Percentiles rank a stretch among this genome's conserved stretches.
Evolutionary conservation across 2,329 filamentous ascomycete genomes (phyloP).

Genomic region (Venturia asperata): DNA sequence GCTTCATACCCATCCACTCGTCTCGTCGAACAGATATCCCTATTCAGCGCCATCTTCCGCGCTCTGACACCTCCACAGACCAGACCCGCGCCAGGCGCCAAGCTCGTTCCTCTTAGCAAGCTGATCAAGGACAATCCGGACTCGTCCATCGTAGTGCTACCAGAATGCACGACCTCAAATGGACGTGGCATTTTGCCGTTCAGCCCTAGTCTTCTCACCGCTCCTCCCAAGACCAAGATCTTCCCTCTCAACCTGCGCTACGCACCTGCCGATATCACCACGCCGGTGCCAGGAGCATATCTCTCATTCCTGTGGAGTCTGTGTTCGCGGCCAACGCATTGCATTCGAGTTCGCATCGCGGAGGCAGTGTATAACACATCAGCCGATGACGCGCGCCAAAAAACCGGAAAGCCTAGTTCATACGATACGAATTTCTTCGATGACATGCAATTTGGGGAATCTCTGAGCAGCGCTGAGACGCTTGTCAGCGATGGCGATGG

Average conservation of each 20-base stretch:
- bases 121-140: conserved; percentile 63
- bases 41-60: conserved; percentile 66
- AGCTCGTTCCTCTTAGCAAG: conserved; percentile 32
- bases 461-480: conserved; percentile 27
- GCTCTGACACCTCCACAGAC: conserved; percentile 57
- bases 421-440: conserved; percentile 43
- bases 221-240: conserved; percentile 62
- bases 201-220: conserved; percentile 66
- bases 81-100: conserved; percentile 28
- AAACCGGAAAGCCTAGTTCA: conserved; percentile 23
- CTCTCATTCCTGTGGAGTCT: conserved; percentile 75
- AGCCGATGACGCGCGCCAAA: not conserved
- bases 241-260: conserved; percentile 90
- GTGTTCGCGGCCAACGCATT: conserved; percentile 76
- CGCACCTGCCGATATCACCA: conserved; percentile 81
- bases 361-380: conserved; percentile 52
- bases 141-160: conserved; percentile 78
- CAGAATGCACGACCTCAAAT: conserved; percentile 91
- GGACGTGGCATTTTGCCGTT: conserved; percentile 82
- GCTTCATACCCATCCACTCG: conserved; percentile 69
- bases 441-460: conserved; percentile 32
- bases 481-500: conserved; percentile 23
- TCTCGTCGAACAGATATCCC: conserved; percentile 67
- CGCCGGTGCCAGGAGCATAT: conserved; percentile 72
- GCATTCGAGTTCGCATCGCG: conserved; percentile 83